Conservation (phyloP, 1,284 basidiomycete genomes). For the Bondarzewia mesenterica region DNA sequence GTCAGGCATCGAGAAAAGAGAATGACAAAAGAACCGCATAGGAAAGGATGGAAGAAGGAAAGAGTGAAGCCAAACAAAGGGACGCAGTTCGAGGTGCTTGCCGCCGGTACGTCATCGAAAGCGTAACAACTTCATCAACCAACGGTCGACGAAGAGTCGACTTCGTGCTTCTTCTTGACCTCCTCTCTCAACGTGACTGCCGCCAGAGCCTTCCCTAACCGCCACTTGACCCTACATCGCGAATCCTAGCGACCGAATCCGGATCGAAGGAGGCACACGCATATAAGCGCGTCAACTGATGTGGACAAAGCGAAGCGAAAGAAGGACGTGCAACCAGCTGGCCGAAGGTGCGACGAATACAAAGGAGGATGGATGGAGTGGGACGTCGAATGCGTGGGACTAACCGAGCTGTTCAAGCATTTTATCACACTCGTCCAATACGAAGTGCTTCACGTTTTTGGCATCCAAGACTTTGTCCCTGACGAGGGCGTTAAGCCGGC, state of each 20-base stretch:
- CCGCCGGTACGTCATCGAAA: constrained; percentile 3
- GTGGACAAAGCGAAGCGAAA: constrained; percentile 29
- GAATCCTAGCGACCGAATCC: constrained; percentile 11
- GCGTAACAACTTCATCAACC: background rate
- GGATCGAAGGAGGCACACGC: constrained; percentile 30
- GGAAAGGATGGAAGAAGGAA: background rate
- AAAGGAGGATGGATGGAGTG: constrained; percentile 20
- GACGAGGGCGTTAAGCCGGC: constrained; percentile 87
- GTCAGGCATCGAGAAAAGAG: constrained; percentile 19
- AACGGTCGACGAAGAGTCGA: constrained; percentile 5
- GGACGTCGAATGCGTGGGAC: constrained; percentile 60
- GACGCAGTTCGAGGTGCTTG: constrained; percentile 18
- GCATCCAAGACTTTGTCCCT: constrained; percentile 91
- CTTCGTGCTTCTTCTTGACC: constrained; percentile 9
- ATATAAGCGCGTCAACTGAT: constrained; percentile 26
- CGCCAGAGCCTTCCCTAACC: constrained; percentile 4
- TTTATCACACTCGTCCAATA: constrained; percentile 99
- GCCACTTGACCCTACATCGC: constrained; percentile 8
- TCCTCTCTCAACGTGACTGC: constrained; percentile 3
- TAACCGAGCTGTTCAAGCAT: constrained; percentile 99
- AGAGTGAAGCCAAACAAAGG: constrained; percentile 34
- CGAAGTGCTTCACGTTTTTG: constrained; percentile 96
- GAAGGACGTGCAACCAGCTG: constrained; percentile 33
- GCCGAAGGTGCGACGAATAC: constrained; percentile 24
- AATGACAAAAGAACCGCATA: constrained; percentile 10